These are phyloP conservation scores for Acanthamoeba lenticulata DNA, from an alignment of 208 protist genomes.

Conservation along the genomic window DNA sequence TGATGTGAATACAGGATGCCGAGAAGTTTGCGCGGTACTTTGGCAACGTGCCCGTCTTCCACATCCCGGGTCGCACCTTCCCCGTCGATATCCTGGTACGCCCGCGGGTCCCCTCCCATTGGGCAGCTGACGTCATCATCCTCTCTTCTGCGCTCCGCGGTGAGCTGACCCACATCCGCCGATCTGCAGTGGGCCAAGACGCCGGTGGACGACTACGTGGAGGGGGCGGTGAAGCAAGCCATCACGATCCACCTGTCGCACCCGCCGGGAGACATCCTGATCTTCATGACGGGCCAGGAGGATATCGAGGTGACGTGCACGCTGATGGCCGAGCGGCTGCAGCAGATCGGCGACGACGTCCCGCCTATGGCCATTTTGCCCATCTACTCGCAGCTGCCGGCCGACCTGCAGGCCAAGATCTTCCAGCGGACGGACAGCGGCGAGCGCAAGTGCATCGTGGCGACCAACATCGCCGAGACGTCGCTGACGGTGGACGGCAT, in stretches of 20 bases:
- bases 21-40: constrained; percentile 98
- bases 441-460: constrained; percentile 97
- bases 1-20: constrained; percentile 87
- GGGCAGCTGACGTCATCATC: neutral
- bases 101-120: neutral
- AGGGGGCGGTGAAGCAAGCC: constrained; percentile 95
- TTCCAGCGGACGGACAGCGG: constrained; percentile 84
- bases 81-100: constrained; percentile 96
- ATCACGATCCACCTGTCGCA: constrained; percentile 91
- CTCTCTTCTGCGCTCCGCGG: too few relatives aligned
- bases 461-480: constrained; percentile 99
- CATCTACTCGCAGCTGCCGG: constrained; percentile 94
- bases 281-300: constrained; percentile 99
- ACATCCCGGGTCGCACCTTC: constrained; percentile 94
- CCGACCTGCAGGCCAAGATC: constrained; percentile 91
- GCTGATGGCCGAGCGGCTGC: constrained; percentile 70
- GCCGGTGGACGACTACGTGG: constrained; percentile 97
- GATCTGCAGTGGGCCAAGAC: constrained; percentile 82
- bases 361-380: constrained; percentile 89
- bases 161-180: neutral
- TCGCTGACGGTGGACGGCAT: constrained; percentile 98
- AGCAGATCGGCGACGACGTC: constrained; percentile 77
- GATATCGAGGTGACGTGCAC: constrained; percentile 95
- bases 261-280: constrained; percentile 98
- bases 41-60: constrained; percentile 86